A percentile compares a stretch with the other conserved stretches of the same genome.
phyloP scores from a whole-genome alignment of 75 land plant species.

The Selaginella moellendorffii region DNA sequence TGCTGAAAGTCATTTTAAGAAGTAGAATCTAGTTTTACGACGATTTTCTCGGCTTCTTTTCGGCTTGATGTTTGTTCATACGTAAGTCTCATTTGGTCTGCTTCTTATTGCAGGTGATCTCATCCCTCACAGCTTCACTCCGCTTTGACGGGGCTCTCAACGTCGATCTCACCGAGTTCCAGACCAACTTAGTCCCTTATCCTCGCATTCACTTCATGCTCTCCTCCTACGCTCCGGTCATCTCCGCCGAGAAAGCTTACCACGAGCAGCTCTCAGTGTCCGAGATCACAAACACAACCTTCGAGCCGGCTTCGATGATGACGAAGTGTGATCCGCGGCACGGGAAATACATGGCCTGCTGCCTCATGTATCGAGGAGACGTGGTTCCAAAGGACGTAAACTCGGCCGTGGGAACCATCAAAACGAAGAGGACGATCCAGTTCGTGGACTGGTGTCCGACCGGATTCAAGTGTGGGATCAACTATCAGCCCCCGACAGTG shows the following conservation, averaged over 20 bases:
- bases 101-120: no score
- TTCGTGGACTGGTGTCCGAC: conserved; percentile 18
- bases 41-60: no score
- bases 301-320: conserved; percentile 1
- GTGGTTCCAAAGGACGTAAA: conserved; percentile 33
- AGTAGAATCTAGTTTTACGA: no score
- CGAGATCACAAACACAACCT: background rate
- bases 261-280: background rate
- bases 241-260: background rate
- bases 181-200: background rate
- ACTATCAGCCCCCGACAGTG: conserved; percentile 15
- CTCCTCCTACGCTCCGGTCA: background rate
- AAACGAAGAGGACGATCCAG: conserved; percentile 32
- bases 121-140: no score
- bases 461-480: conserved; percentile 21
- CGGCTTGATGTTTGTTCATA: no score
- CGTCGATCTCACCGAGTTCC: background rate
- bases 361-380: conserved; percentile 35
- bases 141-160: background rate
- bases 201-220: background rate
- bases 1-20: no score
- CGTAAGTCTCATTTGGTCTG: no score
- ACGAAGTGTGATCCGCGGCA: conserved; percentile 24
- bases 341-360: conserved; percentile 29
- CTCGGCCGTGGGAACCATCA: conserved; percentile 25